A percentile compares a stretch with the other conserved stretches of the same genome.
Conservation (phyloP, 805 yeast species). For the Candida alai region DNA sequence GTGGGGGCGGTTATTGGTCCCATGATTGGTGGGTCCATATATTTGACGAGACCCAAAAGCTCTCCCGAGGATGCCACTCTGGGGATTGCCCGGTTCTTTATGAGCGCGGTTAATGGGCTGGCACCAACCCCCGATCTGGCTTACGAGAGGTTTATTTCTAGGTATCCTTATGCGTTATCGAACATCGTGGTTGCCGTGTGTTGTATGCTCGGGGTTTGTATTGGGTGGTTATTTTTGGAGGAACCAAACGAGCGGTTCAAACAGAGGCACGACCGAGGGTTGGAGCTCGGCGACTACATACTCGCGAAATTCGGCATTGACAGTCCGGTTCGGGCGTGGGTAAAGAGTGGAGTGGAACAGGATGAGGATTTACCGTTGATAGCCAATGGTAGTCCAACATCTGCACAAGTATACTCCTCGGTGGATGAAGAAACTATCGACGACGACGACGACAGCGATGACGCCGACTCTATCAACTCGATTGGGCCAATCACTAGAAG, state of each 20-base stretch:
- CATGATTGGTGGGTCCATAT: slow-evolving; percentile 48
- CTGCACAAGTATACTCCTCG: background rate
- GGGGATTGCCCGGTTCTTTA: background rate
- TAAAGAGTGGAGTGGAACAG: slow-evolving; percentile 3
- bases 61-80: background rate
- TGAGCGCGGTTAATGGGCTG: background rate
- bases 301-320: slow-evolving; percentile 22
- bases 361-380: slow-evolving; percentile 3
- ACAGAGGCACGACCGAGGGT: slow-evolving; percentile 25
- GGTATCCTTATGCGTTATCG: slow-evolving; percentile 37
- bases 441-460: slow-evolving; percentile 14
- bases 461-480: slow-evolving; percentile 8
- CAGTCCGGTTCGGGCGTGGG: slow-evolving; percentile 30
- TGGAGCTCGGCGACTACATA: slow-evolving; percentile 35
- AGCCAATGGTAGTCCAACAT: background rate
- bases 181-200: slow-evolving; percentile 31
- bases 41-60: slow-evolving; percentile 42
- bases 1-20: slow-evolving; percentile 62
- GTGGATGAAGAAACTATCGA: slow-evolving; percentile 2
- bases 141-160: slow-evolving; percentile 26
- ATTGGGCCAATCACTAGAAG: slow-evolving; percentile 14
- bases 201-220: slow-evolving; percentile 21
- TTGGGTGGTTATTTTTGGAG: slow-evolving; percentile 34
- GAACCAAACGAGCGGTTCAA: slow-evolving; percentile 29
- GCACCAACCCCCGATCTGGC: slow-evolving; percentile 1